Conservation (phyloP, 139 green algal species). For the Chlorella sp. region DNA sequence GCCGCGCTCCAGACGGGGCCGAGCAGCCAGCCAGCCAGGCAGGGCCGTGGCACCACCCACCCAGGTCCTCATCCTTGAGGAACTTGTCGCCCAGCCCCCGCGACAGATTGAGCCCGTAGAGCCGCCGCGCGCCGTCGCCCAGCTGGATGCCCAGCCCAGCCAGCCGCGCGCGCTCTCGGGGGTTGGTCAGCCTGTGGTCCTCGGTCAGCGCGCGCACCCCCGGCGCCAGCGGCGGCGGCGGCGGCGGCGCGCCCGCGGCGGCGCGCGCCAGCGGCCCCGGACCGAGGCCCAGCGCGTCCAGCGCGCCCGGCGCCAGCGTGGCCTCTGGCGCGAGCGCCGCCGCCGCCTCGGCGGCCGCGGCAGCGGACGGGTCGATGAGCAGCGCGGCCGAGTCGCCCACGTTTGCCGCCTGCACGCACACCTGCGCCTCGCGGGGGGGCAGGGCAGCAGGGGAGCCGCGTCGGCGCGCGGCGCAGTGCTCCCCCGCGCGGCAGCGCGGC, state of each 20-base stretch:
- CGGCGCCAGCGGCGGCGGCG: too few relatives aligned
- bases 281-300: too few relatives aligned
- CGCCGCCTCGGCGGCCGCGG: too few relatives aligned
- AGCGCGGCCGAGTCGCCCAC: constrained; percentile 70
- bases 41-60: neutral
- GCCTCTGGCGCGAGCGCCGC: too few relatives aligned
- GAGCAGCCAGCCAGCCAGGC: neutral
- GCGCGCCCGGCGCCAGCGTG: neutral
- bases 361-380: constrained; percentile 25
- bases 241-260: neutral
- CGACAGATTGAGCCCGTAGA: constrained; percentile 82
- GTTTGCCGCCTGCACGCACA: constrained; percentile 61
- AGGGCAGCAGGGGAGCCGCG: neutral
- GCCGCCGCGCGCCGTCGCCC: constrained; percentile 44
- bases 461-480: neutral
- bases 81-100: constrained; percentile 75
- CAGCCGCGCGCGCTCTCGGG: constrained; percentile 53
- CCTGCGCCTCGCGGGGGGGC: neutral
- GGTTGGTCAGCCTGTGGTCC: constrained; percentile 65
- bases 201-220: too few relatives aligned
- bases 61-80: constrained; percentile 73
- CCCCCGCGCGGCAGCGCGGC: too few relatives aligned
- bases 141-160: constrained; percentile 53
- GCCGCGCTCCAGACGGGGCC: neutral
- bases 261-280: too few relatives aligned